Percentiles rank a stretch among this genome's conserved stretches.
Conservation (phyloP, 306 rosid genomes). For the Myrica gale region DNA sequence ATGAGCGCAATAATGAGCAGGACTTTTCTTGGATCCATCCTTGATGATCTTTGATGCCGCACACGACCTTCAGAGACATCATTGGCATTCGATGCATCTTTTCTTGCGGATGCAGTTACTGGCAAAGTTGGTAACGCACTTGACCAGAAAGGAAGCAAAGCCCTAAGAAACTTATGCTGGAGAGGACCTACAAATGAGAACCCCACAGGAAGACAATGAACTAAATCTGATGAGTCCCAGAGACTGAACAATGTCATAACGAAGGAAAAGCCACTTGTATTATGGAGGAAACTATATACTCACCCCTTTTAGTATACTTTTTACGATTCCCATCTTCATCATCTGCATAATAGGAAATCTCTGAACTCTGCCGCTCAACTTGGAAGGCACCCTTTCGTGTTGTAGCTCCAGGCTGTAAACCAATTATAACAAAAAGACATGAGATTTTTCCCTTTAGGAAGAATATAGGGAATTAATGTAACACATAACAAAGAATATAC, state of each 20-base stretch:
- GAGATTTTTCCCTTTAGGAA: background rate
- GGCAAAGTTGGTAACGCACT: constrained; percentile 90
- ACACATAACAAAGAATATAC: constrained; percentile 14
- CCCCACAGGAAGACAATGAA: background rate
- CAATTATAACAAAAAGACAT: constrained; percentile 27
- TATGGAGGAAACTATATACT: constrained; percentile 13
- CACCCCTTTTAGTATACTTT: constrained; percentile 87
- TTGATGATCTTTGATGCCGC: constrained; percentile 80
- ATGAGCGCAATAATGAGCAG: constrained; percentile 90
- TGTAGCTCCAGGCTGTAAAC: constrained; percentile 88
- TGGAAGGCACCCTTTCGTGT: constrained; percentile 76
- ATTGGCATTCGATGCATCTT: constrained; percentile 56
- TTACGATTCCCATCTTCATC: constrained; percentile 86
- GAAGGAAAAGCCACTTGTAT: background rate
- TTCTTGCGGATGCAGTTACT: constrained; percentile 77
- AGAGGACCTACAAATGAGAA: constrained; percentile 66
- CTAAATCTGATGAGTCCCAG: background rate
- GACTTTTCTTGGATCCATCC: constrained; percentile 97
- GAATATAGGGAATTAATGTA: background rate
- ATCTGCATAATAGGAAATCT: constrained; percentile 86
- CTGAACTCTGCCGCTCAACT: constrained; percentile 80
- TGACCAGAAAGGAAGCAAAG: constrained; percentile 96
- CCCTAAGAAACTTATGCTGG: constrained; percentile 83
- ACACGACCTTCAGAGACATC: constrained; percentile 75
- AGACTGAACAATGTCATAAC: background rate